Percentiles rank a stretch among this genome's conserved stretches.
phyloP scores from a whole-genome alignment of 78 protist genomes.

The Dictyostelium capitatum region DNA sequence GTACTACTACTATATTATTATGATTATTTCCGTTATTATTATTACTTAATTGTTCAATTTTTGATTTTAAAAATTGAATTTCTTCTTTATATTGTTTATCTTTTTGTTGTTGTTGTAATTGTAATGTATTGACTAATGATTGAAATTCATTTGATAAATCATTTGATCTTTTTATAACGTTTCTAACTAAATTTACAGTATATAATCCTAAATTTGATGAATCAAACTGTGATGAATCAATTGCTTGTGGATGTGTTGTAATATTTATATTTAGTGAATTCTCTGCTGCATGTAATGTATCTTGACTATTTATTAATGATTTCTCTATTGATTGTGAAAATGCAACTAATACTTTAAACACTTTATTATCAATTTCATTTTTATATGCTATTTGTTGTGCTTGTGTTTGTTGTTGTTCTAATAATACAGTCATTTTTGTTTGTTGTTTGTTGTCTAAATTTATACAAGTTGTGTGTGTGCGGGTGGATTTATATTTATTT shows the following conservation, averaged over 20 bases:
- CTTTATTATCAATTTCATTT: slow-evolving; percentile 23
- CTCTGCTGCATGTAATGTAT: not conserved
- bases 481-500: too few species aligned
- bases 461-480: not conserved
- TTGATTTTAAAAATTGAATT: slow-evolving; percentile 24
- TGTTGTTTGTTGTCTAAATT: not conserved
- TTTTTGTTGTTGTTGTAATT: not conserved
- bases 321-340: slow-evolving; percentile 52
- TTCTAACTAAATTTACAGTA: slow-evolving; percentile 63
- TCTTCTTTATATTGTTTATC: slow-evolving; percentile 23
- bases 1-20: not conserved
- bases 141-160: slow-evolving; percentile 33
- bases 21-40: not conserved
- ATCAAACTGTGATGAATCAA: slow-evolving; percentile 9
- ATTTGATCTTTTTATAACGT: slow-evolving; percentile 47
- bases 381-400: not conserved
- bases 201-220: slow-evolving; percentile 39
- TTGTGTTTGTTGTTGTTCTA: slow-evolving; percentile 16
- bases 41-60: not conserved
- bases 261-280: not conserved
- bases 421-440: slow-evolving; percentile 53
- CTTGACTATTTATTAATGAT: slow-evolving; percentile 35
- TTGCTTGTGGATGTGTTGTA: not conserved
- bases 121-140: not conserved
- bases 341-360: slow-evolving; percentile 67